Evolutionary conservation across 371 early-diverging fungal species (phyloP), one percentile per base, ranked within the genome.

Genomic region (Mortierella sp.): DNA sequence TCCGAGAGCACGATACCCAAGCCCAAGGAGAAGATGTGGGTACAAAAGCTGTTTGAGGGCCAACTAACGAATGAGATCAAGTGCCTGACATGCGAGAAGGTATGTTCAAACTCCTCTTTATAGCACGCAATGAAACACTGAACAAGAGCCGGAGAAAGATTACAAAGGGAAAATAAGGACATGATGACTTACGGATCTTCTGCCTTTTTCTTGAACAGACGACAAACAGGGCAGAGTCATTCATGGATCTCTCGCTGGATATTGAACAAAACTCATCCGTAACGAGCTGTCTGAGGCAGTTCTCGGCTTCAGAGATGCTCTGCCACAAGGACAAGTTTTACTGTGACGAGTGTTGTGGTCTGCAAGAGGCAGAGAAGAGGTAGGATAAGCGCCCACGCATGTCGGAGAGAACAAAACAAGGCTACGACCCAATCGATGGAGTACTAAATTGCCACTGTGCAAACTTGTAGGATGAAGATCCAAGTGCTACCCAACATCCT

Each of bases 331-430:
- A 98, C 86, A 98, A 98, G 80, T 98, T 97, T 69, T 96, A 92
- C 78, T 98, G 99, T 76, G 98, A 97, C 81, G 89, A 85, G 27
- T 98, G 99, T 70, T 89, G 90, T 57, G 93, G 95, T 12, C 82
- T 98, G 49, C 99, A 98, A 79, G 99, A 98, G 75, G 99, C 99
- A 21, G 97, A 98, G 79, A 92, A 94, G 68, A 84, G 90, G 93
- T 91, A 19, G 8, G 44, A 8, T 17, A 19, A 21, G 19, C 44
- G 19, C 3, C n/a, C 15, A 21, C 21, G 44, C 8, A 8, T 44
- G 15, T 19, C 44, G 23, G 44, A 44, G 3, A 44, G 37, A 34
- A 11, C 37, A n/a, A n/a, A n/a, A n/a, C n/a, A n/a, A n/a, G n/a
- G n/a, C n/a, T n/a, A n/a, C n/a, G n/a, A n/a, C n/a, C n/a, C n/a